Percentiles rank a stretch among this genome's conserved stretches.
Evolutionary conservation across 169 alveolate species (phyloP).

Genomic region (Toxoplasma gondii): DNA sequence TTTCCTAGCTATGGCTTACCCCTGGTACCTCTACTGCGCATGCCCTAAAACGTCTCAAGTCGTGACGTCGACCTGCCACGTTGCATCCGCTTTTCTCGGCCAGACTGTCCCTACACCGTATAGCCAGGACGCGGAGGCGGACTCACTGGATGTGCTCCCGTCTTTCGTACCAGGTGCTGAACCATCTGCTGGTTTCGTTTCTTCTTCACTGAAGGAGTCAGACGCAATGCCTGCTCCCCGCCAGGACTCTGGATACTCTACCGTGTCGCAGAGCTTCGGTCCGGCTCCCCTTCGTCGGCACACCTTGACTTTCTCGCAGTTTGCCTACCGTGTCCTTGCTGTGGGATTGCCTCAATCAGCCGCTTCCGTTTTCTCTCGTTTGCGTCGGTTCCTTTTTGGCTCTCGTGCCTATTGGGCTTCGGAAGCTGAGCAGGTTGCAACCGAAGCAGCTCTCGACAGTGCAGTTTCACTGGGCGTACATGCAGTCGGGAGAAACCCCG

Average conservation of each 20-base stretch:
- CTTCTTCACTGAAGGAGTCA: no score
- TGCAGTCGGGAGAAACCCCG: no score
- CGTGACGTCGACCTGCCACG: not conserved
- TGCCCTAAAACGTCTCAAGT: not conserved
- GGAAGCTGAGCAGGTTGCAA: not conserved
- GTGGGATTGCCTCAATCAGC: conserved; percentile 8
- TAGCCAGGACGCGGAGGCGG: no score
- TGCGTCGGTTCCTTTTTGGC: not conserved
- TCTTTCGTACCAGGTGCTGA: no score
- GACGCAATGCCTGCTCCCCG: no score
- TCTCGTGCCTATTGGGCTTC: not conserved
- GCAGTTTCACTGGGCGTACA: no score
- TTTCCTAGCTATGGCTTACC: conserved; percentile 25
- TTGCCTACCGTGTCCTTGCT: not conserved
- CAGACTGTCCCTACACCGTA: not conserved
- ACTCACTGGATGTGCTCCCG: no score
- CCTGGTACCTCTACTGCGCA: conserved; percentile 25
- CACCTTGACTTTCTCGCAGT: not conserved
- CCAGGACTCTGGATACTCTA: no score
- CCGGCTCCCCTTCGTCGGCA: no score
- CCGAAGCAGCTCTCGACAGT: not conserved
- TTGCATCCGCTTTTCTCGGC: not conserved
- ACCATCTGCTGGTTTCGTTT: no score
- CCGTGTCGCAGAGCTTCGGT: no score
- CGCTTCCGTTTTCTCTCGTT: not conserved